Conservation (phyloP, 106 monocot species). For the Apostasia ramifera region DNA sequence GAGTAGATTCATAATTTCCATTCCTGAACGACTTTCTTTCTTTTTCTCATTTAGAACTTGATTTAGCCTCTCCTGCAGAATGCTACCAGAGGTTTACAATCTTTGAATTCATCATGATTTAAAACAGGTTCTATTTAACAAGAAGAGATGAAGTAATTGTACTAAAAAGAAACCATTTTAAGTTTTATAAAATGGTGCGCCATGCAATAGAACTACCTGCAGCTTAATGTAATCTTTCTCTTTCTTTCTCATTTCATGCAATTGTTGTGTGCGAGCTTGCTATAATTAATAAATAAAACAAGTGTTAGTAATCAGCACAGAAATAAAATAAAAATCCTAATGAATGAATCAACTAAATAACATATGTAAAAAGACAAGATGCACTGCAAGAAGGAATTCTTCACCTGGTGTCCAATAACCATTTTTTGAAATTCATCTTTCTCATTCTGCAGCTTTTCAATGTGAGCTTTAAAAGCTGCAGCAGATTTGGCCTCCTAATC, state of each 20-base stretch:
- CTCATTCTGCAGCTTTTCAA: slow-evolving; percentile 95
- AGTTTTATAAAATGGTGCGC: not conserved
- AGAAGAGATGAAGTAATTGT: not conserved
- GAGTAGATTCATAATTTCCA: slow-evolving; percentile 99
- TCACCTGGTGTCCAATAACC: slow-evolving; percentile 98
- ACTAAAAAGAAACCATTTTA: too few relatives aligned
- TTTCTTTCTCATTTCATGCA: slow-evolving; percentile 99
- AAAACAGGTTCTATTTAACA: not conserved
- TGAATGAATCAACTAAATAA: not conserved
- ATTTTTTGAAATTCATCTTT: slow-evolving; percentile 98
- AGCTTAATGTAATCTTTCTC: slow-evolving; percentile 98
- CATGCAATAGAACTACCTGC: slow-evolving; percentile 52
- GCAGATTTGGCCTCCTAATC: slow-evolving; percentile 83
- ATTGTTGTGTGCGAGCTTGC: slow-evolving; percentile 98
- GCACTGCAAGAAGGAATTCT: not conserved
- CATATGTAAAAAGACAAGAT: not conserved
- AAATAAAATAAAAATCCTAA: not conserved
- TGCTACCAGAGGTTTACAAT: not conserved
- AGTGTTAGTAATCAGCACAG: not conserved
- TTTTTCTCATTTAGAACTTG: slow-evolving; percentile 99
- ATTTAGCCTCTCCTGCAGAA: slow-evolving; percentile 82
- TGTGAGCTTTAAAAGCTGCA: slow-evolving; percentile 80
- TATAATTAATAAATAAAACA: slow-evolving; percentile 9
- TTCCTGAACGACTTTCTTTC: slow-evolving; percentile 95
- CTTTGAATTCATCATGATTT: slow-evolving; percentile 3